Conservation (phyloP, 2,329 filamentous ascomycete species). For the Diaporthe citri region DNA sequence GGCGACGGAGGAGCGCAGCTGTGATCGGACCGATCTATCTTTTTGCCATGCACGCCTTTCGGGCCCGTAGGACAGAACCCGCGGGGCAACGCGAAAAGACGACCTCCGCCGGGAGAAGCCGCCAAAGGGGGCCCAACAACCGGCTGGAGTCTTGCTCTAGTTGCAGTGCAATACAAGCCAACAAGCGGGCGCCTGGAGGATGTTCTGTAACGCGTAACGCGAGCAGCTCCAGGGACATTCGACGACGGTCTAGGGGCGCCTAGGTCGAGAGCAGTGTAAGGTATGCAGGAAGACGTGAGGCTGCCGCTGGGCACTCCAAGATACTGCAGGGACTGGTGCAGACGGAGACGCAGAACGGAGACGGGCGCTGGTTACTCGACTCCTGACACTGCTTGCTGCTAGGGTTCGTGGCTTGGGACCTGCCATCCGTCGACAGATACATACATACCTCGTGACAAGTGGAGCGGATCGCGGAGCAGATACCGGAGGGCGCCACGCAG, state of each 20-base stretch:
- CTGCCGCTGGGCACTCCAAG: conserved; percentile 44
- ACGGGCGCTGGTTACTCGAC: conserved; percentile 34
- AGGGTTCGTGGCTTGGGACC: conserved; percentile 12
- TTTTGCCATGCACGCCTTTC: conserved; percentile 25
- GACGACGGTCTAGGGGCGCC: conserved; percentile 40
- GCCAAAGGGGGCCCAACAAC: conserved; percentile 15
- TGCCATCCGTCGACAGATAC: conserved; percentile 9
- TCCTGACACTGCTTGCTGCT: conserved; percentile 24
- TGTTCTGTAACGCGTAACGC: conserved; percentile 23
- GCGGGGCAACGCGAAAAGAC: conserved; percentile 31
- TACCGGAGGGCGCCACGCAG: not conserved
- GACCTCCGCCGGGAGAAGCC: conserved; percentile 19
- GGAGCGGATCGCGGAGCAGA: not conserved
- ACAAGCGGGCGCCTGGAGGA: conserved; percentile 12
- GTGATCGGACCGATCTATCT: conserved; percentile 38
- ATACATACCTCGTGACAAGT: conserved; percentile 18
- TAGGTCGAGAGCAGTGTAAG: conserved; percentile 43
- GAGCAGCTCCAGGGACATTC: conserved; percentile 29
- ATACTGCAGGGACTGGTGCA: conserved; percentile 44
- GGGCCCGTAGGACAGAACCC: conserved; percentile 33
- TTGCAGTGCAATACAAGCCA: conserved; percentile 27
- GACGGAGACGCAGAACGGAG: conserved; percentile 21
- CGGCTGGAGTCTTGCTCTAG: conserved; percentile 8
- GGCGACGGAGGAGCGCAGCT: conserved; percentile 21
- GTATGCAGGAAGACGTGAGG: conserved; percentile 41